A percentile compares a stretch with the other conserved stretches of the same genome.
phyloP scores from a whole-genome alignment of 805 yeast genomes.

The Lipomyces sp. region DNA sequence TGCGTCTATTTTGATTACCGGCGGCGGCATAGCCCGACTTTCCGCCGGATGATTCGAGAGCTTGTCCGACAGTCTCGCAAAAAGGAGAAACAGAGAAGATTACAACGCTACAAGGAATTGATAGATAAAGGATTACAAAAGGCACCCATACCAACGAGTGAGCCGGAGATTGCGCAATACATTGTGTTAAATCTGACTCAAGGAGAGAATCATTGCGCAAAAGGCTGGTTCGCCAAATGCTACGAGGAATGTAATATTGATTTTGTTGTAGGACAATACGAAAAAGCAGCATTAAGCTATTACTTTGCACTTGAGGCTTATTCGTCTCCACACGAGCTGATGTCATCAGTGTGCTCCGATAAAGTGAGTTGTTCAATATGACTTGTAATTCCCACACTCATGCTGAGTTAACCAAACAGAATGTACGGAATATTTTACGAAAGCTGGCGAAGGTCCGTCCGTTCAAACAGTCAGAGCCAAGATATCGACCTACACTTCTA shows the following conservation, averaged over 20 bases:
- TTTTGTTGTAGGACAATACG: conserved; percentile 49
- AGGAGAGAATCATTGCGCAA: conserved; percentile 13
- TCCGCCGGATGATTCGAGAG: conserved; percentile 75
- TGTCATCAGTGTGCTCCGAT: conserved; percentile 44
- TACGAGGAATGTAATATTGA: not conserved
- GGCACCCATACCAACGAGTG: conserved; percentile 3
- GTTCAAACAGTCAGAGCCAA: conserved; percentile 13
- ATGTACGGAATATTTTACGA: conserved; percentile 21
- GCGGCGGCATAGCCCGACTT: conserved; percentile 80
- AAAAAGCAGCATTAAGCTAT: conserved; percentile 86
- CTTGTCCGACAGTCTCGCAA: conserved; percentile 58
- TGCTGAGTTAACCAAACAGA: conserved; percentile 9
- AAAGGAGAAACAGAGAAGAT: conserved; percentile 11
- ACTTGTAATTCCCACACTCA: not conserved
- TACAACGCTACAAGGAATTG: conserved; percentile 13
- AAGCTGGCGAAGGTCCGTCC: conserved; percentile 23
- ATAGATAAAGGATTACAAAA: conserved; percentile 18
- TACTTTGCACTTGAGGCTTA: conserved; percentile 92
- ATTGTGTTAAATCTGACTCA: conserved; percentile 16
- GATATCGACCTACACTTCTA: conserved; percentile 12
- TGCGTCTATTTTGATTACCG: conserved; percentile 88
- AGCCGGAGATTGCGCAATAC: conserved; percentile 7
- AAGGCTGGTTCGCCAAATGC: conserved; percentile 4
- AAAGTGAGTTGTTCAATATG: conserved; percentile 10
- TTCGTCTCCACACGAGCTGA: conserved; percentile 91